Conservation (phyloP, 495 filamentous ascomycete species). For the Opeltia flavorubescens region DNA sequence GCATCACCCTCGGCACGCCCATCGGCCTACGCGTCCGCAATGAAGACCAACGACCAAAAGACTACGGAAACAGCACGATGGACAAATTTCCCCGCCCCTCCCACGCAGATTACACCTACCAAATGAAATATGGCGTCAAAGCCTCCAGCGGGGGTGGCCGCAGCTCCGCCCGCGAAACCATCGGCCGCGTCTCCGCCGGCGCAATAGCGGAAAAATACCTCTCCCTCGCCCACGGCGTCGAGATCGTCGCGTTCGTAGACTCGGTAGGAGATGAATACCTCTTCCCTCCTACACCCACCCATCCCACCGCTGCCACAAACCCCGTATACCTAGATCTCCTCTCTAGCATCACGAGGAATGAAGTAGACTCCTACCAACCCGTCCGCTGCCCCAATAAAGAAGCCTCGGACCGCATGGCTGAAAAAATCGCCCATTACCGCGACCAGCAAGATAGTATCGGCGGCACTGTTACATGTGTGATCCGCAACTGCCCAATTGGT, state of each 20-base stretch:
- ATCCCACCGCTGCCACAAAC: slow-evolving; percentile 64
- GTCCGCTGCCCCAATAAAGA: slow-evolving; percentile 70
- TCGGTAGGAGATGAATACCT: slow-evolving; percentile 74
- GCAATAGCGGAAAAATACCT: slow-evolving; percentile 94
- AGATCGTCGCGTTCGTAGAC: slow-evolving; percentile 83
- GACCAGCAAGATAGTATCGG: slow-evolving; percentile 70
- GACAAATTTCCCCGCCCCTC: slow-evolving; percentile 63
- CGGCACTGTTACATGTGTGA: slow-evolving; percentile 91
- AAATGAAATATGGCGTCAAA: slow-evolving; percentile 94
- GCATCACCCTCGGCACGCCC: slow-evolving; percentile 82
- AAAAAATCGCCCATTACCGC: slow-evolving; percentile 64
- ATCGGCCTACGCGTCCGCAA: slow-evolving; percentile 82
- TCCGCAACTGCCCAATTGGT: slow-evolving; percentile 69
- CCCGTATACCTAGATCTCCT: slow-evolving; percentile 70
- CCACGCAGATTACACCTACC: slow-evolving; percentile 94
- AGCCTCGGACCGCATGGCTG: slow-evolving; percentile 56
- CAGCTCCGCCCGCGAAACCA: slow-evolving; percentile 87
- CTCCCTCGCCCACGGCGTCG: slow-evolving; percentile 59
- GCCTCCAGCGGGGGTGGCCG: slow-evolving; percentile 85
- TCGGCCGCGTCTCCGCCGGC: slow-evolving; percentile 87
- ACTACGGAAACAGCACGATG: slow-evolving; percentile 87
- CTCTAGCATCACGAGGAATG: slow-evolving; percentile 56
- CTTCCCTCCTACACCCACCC: slow-evolving; percentile 63
- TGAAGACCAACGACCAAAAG: slow-evolving; percentile 85
- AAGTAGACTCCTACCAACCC: slow-evolving; percentile 71